Conservation (phyloP, 2,329 filamentous ascomycete genomes). For the Proliferodiscus dingleyae region DNA sequence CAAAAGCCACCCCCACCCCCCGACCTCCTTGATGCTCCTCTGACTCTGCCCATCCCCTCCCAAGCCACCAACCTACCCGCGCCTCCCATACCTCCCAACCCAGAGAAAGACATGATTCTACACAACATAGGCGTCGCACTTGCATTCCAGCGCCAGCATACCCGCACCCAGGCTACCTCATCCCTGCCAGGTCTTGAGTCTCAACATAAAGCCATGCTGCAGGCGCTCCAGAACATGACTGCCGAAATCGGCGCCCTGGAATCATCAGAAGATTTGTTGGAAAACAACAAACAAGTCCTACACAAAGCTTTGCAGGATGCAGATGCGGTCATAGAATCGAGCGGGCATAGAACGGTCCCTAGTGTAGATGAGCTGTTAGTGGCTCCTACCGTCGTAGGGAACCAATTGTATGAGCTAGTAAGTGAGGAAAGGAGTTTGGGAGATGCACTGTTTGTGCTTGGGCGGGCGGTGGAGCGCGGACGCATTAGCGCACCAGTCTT, state of each 20-base stretch:
- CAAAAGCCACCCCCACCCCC: constrained; percentile 32
- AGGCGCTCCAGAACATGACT: constrained; percentile 65
- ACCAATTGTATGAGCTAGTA: constrained; percentile 84
- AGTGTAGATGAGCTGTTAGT: constrained; percentile 87
- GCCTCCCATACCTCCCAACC: constrained; percentile 90
- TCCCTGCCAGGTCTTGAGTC: constrained; percentile 72
- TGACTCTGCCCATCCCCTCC: constrained; percentile 46
- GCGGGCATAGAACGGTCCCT: constrained; percentile 64
- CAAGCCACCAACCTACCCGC: constrained; percentile 50
- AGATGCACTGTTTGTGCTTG: constrained; percentile 80
- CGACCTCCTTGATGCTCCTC: constrained; percentile 51
- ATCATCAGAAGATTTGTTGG: constrained; percentile 64
- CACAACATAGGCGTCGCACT: constrained; percentile 69
- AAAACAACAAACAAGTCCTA: constrained; percentile 73
- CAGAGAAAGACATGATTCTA: constrained; percentile 86
- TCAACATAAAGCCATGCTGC: constrained; percentile 72
- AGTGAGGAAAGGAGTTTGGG: constrained; percentile 84
- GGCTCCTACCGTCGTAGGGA: constrained; percentile 87
- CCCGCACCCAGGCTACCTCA: constrained; percentile 65
- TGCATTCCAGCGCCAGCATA: constrained; percentile 61
- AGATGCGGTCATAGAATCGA: constrained; percentile 69
- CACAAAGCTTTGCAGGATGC: constrained; percentile 73
- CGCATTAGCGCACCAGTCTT: constrained; percentile 68
- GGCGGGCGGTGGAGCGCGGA: constrained; percentile 68
- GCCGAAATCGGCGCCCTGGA: constrained; percentile 68